phyloP scores from a whole-genome alignment of 768 basidiomycete species.

The Psilocybe cubensis region DNA sequence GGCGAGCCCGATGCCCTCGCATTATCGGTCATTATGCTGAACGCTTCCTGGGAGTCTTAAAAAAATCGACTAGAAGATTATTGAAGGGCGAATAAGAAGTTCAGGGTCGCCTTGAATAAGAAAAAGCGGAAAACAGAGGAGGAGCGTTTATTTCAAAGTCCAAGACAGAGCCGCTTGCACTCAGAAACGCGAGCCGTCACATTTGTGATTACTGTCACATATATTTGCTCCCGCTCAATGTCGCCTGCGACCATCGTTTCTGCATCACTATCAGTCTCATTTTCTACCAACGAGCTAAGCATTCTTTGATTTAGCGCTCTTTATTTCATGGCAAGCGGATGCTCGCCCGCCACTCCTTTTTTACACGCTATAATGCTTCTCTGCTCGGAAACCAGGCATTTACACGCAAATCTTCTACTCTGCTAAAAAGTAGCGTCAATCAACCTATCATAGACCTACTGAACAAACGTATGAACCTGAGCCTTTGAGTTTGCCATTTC shows the following conservation, averaged over 20 bases:
- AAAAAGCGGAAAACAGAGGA: not conserved
- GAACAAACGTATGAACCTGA: slow-evolving; percentile 38
- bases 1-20: slow-evolving; percentile 19
- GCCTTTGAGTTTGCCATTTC: not conserved
- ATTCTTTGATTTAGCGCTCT: not conserved
- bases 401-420: slow-evolving; percentile 4
- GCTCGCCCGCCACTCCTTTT: slow-evolving; percentile 18
- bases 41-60: not conserved
- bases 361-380: slow-evolving; percentile 16
- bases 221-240: not conserved
- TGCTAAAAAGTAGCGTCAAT: slow-evolving; percentile 22
- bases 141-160: slow-evolving; percentile 6
- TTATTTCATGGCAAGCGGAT: slow-evolving; percentile 27
- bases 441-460: slow-evolving; percentile 38
- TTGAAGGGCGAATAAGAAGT: not conserved
- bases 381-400: not conserved
- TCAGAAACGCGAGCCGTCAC: slow-evolving; percentile 28
- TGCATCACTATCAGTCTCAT: not conserved
- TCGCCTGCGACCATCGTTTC: not conserved
- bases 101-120: not conserved
- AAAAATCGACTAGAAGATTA: not conserved
- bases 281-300: not conserved
- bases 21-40: slow-evolving; percentile 31
- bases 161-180: slow-evolving; percentile 10
- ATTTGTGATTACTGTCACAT: slow-evolving; percentile 12